Conservation (phyloP, 805 yeast genomes). For the Teunomyces tritomae region DNA sequence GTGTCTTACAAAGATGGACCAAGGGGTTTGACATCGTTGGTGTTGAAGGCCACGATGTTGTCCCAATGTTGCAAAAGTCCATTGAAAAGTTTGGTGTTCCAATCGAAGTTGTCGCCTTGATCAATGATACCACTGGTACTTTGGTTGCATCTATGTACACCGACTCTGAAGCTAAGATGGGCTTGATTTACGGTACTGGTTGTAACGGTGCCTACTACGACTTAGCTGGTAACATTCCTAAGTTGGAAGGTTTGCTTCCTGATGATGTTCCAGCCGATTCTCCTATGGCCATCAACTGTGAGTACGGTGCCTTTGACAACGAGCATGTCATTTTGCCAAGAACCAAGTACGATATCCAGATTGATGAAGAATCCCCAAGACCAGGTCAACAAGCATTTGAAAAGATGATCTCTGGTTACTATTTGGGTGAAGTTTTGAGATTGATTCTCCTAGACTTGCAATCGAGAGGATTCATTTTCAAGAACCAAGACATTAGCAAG, state of each 20-base stretch:
- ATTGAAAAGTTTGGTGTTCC: constrained; percentile 65
- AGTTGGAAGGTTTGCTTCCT: constrained; percentile 68
- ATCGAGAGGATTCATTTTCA: constrained; percentile 60
- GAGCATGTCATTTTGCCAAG: constrained; percentile 83
- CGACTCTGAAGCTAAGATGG: constrained; percentile 87
- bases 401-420: constrained; percentile 96
- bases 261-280: constrained; percentile 60
- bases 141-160: constrained; percentile 92
- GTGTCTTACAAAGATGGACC: constrained; percentile 93
- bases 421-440: constrained; percentile 89
- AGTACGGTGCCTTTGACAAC: constrained; percentile 96
- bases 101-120: constrained; percentile 84
- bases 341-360: constrained; percentile 77
- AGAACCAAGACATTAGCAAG: constrained; percentile 62
- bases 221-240: constrained; percentile 66
- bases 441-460: constrained; percentile 72
- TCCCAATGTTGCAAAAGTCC: constrained; percentile 82
- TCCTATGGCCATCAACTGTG: constrained; percentile 96
- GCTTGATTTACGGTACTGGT: constrained; percentile 95
- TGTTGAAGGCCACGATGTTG: constrained; percentile 94
- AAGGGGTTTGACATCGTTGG: constrained; percentile 93
- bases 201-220: constrained; percentile 97
- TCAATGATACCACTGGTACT: constrained; percentile 97
- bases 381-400: constrained; percentile 96
- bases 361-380: constrained; percentile 87